These are phyloP conservation scores for Pseudotulostoma volvatum DNA, from an alignment of 495 filamentous ascomycete genomes.

Conservation along the genomic window DNA sequence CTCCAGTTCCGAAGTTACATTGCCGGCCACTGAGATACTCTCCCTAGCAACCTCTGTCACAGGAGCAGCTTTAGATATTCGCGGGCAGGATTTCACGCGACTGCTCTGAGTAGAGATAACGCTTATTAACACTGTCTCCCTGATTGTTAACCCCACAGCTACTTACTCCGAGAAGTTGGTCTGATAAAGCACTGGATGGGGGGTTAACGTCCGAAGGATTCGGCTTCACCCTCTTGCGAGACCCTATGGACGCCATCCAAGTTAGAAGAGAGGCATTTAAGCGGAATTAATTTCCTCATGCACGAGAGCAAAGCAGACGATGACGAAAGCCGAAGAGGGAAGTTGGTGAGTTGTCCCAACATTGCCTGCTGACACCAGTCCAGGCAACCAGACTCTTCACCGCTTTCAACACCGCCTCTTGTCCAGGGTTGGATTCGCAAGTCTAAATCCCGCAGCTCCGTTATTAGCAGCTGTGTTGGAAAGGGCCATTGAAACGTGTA, in stretches of 20 bases:
- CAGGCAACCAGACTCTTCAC: too few relatives aligned
- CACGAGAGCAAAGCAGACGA: conserved; percentile 3
- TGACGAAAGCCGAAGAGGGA: too few relatives aligned
- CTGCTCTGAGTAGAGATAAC: conserved; percentile 16
- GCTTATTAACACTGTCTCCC: too few relatives aligned
- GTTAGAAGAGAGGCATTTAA: conserved; percentile 18
- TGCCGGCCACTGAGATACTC: conserved; percentile 47
- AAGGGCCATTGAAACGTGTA: too few relatives aligned
- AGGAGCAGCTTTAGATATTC: conserved; percentile 47
- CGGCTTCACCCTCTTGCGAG: conserved; percentile 47
- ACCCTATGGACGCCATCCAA: conserved; percentile 35
- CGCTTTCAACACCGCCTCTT: too few relatives aligned
- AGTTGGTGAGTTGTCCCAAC: too few relatives aligned
- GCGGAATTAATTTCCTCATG: neutral
- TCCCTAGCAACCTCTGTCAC: conserved; percentile 64
- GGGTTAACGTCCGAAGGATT: conserved; percentile 33
- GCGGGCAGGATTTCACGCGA: conserved; percentile 48
- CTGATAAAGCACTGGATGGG: conserved; percentile 15
- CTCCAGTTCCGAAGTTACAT: conserved; percentile 24
- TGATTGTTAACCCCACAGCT: too few relatives aligned
- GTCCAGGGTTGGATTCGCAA: too few relatives aligned
- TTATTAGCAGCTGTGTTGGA: too few relatives aligned
- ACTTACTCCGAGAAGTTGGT: too few relatives aligned
- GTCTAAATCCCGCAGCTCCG: too few relatives aligned
- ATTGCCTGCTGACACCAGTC: too few relatives aligned